phyloP scores from a whole-genome alignment of 2,329 filamentous ascomycete species.

The Colletotrichum orchidophilum region DNA sequence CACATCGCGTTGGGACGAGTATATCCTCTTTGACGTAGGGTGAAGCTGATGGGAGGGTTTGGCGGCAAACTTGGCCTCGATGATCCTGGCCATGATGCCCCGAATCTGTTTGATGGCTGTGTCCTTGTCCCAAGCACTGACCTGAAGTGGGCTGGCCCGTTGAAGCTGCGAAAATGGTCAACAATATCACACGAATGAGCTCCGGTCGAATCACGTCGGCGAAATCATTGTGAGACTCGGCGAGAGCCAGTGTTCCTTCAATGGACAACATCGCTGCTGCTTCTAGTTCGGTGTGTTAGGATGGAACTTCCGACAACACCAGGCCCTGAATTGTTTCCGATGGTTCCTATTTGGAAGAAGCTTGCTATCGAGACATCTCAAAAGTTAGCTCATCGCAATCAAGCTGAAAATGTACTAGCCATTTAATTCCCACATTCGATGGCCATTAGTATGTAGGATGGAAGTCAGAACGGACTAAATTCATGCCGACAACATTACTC shows the following conservation, averaged over 20 bases:
- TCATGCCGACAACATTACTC: neutral
- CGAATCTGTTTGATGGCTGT: slow-evolving; percentile 38
- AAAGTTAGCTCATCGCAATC: neutral
- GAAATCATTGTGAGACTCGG: slow-evolving; percentile 35
- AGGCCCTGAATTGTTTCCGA: neutral
- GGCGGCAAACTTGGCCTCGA: slow-evolving; percentile 15
- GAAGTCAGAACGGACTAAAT: neutral
- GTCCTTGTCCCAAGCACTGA: slow-evolving; percentile 35
- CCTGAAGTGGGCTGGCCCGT: slow-evolving; percentile 28
- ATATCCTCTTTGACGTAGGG: slow-evolving; percentile 37
- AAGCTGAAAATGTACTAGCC: neutral
- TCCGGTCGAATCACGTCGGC: slow-evolving; percentile 23
- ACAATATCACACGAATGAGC: neutral
- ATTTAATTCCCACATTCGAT: neutral
- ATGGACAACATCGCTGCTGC: slow-evolving; percentile 38
- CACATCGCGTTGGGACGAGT: slow-evolving; percentile 37
- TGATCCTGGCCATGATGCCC: slow-evolving; percentile 31
- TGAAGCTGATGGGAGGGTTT: slow-evolving; percentile 25
- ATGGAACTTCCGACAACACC: neutral
- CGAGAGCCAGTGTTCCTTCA: slow-evolving; percentile 38
- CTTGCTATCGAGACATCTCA: neutral
- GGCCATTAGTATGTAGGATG: too few relatives aligned
- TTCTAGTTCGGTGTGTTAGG: neutral
- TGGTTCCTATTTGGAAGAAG: too few relatives aligned
- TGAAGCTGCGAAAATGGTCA: neutral